Evolutionary conservation across 2,329 filamentous ascomycete species (phyloP).

Genomic region (Cryphonectria nitschkei): DNA sequence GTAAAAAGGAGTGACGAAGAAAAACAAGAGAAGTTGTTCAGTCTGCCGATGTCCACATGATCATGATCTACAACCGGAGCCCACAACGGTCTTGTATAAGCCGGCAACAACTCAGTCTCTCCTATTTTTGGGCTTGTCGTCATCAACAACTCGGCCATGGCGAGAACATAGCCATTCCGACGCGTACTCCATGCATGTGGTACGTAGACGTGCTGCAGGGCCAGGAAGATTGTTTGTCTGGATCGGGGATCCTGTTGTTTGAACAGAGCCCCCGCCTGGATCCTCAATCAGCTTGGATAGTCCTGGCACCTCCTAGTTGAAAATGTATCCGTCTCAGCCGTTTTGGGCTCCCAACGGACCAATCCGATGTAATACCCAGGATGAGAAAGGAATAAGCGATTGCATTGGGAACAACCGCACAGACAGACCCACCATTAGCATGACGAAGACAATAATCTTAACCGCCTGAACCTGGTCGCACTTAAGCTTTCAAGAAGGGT

Average conservation of each 20-base stretch:
- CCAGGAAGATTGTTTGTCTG: not conserved
- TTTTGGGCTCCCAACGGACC: not conserved
- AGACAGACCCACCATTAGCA: not conserved
- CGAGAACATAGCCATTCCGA: not conserved
- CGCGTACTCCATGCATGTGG: not conserved
- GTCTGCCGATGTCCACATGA: not conserved
- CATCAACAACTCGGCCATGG: not conserved
- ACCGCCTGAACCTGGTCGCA: not conserved
- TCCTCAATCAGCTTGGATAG: not conserved
- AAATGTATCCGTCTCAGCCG: not conserved
- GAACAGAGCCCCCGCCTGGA: not conserved
- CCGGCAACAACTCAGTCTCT: not conserved
- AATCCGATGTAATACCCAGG: not conserved
- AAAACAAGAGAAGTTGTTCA: conserved; percentile 3
- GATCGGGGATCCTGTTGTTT: not conserved
- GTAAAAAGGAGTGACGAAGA: conserved; percentile 12
- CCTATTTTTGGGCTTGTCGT: not conserved
- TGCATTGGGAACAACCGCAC: not conserved
- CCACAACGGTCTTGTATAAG: not conserved
- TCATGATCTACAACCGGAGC: not conserved
- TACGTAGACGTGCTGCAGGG: conserved; percentile 1
- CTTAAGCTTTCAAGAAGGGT: not conserved
- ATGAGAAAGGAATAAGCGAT: not conserved
- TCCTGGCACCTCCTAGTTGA: not conserved
- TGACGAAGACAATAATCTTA: not conserved